Conservation (phyloP, 495 filamentous ascomycete genomes). For the Penicillium canariense region DNA sequence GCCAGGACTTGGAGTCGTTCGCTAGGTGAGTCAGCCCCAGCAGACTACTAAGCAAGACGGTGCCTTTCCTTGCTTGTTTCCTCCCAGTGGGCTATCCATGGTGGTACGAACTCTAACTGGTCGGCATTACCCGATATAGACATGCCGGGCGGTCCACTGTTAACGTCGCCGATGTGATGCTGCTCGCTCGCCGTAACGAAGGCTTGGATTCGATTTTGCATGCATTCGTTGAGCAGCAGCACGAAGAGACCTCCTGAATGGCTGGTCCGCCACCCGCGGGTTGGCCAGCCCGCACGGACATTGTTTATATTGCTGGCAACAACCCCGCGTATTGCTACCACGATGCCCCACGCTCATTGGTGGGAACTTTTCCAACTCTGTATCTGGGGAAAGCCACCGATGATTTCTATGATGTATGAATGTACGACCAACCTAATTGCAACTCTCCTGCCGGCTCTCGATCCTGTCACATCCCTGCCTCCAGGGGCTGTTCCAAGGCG, state of each 20-base stretch:
- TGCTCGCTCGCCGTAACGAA: slow-evolving; percentile 82
- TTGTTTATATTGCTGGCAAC: neutral
- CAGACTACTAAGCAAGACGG: no score
- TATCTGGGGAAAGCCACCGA: neutral
- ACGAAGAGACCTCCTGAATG: slow-evolving; percentile 22
- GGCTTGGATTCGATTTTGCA: slow-evolving; percentile 72
- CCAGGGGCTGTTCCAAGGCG: neutral
- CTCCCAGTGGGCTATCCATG: neutral
- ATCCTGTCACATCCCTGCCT: neutral
- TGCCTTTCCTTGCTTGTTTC: neutral
- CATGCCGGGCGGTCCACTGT: slow-evolving; percentile 84
- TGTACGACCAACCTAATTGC: slow-evolving; percentile 5
- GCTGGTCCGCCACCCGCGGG: neutral
- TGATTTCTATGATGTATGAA: slow-evolving; percentile 15
- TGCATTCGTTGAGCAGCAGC: slow-evolving; percentile 60
- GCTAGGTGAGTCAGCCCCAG: slow-evolving; percentile 52
- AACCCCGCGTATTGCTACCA: no score
- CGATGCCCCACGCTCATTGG: slow-evolving; percentile 4
- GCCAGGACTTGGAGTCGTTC: slow-evolving; percentile 77
- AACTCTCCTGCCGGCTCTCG: neutral
- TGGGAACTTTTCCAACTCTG: neutral
- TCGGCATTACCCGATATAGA: slow-evolving; percentile 28
- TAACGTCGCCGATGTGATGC: slow-evolving; percentile 79
- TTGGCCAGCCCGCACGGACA: no score
- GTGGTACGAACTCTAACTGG: slow-evolving; percentile 7